Evolutionary conservation across 441 rosid genomes (phyloP).

Genomic region (Rhodomyrtus psidioides): DNA sequence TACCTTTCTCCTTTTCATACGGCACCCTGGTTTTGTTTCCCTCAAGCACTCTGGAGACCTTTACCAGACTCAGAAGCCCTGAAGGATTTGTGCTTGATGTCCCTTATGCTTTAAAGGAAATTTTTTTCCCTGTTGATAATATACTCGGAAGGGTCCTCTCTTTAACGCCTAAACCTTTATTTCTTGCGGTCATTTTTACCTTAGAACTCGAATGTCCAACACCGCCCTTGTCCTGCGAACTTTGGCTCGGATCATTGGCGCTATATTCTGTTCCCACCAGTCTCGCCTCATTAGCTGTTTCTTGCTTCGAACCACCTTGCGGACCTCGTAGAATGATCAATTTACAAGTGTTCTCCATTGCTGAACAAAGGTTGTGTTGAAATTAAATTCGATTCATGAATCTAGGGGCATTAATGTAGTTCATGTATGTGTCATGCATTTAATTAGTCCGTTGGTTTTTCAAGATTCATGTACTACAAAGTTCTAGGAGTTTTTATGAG

Average conservation of each 20-base stretch:
- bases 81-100: constrained; percentile 77
- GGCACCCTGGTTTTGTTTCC: constrained; percentile 62
- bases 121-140: too few species aligned
- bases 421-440: too few species aligned
- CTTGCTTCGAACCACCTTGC: too few species aligned
- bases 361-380: too few species aligned
- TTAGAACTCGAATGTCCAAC: constrained; percentile 19
- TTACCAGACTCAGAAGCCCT: constrained; percentile 84
- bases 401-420: too few species aligned
- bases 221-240: constrained; percentile 1
- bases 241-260: neutral
- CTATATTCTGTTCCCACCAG: constrained; percentile 7
- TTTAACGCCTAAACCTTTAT: constrained; percentile 33
- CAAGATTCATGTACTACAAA: too few species aligned
- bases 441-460: too few species aligned
- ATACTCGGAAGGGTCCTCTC: constrained; percentile 90
- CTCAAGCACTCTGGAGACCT: constrained; percentile 80
- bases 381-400: too few species aligned
- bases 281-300: constrained; percentile 1
- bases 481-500: too few species aligned
- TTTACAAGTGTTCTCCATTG: constrained; percentile 6
- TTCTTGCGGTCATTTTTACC: constrained; percentile 15
- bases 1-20: constrained; percentile 57
- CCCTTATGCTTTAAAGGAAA: constrained; percentile 81
- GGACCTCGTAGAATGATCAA: neutral